These are phyloP conservation scores for Pterulicium gracile DNA, from an alignment of 1,284 basidiomycete genomes.

Conservation along the genomic window DNA sequence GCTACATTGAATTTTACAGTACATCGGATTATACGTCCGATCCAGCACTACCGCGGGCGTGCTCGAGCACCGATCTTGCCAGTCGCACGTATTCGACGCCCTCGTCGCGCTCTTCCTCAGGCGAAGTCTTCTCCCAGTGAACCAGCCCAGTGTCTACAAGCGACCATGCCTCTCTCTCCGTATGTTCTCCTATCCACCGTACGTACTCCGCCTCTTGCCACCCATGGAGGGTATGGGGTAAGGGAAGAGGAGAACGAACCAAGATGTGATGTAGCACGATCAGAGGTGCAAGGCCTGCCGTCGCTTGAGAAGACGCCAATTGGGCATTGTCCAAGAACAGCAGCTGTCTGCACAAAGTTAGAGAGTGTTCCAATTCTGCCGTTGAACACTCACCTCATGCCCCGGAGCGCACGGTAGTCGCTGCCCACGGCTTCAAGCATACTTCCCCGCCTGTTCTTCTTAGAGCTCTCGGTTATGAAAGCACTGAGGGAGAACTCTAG, in stretches of 20 bases:
- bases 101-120: constrained; percentile 31
- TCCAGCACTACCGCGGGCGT: constrained; percentile 14
- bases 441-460: constrained; percentile 45
- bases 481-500: constrained; percentile 83
- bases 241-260: constrained; percentile 75
- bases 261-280: constrained; percentile 87
- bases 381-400: constrained; percentile 53
- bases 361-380: background rate
- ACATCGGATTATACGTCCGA: too few relatives aligned
- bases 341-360: constrained; percentile 44
- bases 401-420: constrained; percentile 71
- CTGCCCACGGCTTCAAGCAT: constrained; percentile 66
- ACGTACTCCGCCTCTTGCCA: constrained; percentile 94
- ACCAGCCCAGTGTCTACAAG: constrained; percentile 59
- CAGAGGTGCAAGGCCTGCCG: constrained; percentile 66
- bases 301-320: constrained; percentile 55
- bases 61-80: constrained; percentile 47
- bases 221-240: constrained; percentile 80
- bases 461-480: constrained; percentile 51
- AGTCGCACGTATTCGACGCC: constrained; percentile 50
- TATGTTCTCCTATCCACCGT: constrained; percentile 75
- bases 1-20: too few relatives aligned
- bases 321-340: constrained; percentile 76
- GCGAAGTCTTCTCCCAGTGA: constrained; percentile 62
- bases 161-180: constrained; percentile 58